Base-by-base conservation (phyloP, 2,329 filamentous ascomycete species). In the Mycosphaerella arachidis region DNA sequence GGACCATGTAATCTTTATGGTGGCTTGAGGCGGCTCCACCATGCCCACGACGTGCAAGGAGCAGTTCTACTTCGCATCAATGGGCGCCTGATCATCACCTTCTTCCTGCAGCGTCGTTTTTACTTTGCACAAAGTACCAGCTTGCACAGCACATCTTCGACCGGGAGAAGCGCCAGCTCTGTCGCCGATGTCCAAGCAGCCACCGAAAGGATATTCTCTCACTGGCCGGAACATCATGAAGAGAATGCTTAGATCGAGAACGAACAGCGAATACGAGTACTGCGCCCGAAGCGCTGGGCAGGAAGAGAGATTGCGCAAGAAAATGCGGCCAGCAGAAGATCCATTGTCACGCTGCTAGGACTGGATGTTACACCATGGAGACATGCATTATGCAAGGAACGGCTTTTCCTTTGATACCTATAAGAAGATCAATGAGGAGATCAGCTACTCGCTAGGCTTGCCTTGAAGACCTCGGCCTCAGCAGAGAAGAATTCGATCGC, bases 301-400 rank as follows among this genome's bases (percentile, higher is more conserved):
- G 16, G 7, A n/a, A 43, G 37, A 43, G 37, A 6, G 16, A 43
- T 43, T 13, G 16, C 24, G 16, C 6, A 43, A 43, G 37, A 9
- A 43, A 13, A 7, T 13, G 2, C 16, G 37, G 16, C 52, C 37
- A 13, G 9, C 37, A 27, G 53, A 3, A 2, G n/a, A 13, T 27
- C 51, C 27, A n/a, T 46, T 45, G 24, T n/a, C 20, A 24, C n/a
- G 58, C 46, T 53, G 54, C 54, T 57, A 31, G 29, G 54, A 57
- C 37, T 57, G 54, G 58, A 53, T 60, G 10, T 8, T 57, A 10
- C 58, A 57, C 30, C 7, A 20, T 3, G 58, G 54, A 13, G 58
- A 57, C 40, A 29, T 60, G 3, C 54, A 60, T 18, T 57, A 60
- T 48, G 58, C 54, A 2, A 31, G 48, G 10, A 60, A 56, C 7